phyloP scores from a whole-genome alignment of 1,139 yeast genomes.

The Magnusiomyces sp. region DNA sequence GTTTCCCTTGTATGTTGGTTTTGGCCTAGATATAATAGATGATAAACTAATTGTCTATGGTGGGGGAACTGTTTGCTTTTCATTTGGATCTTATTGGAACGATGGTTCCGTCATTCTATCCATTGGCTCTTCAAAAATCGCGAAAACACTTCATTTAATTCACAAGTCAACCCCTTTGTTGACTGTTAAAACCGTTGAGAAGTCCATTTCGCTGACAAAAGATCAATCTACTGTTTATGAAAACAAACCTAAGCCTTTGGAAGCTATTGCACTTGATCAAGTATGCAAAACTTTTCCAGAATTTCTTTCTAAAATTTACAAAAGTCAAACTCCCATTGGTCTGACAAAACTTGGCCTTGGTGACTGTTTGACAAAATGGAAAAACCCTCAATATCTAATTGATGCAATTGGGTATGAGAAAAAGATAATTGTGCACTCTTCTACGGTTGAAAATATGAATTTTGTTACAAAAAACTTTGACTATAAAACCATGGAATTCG shows the following conservation, averaged over 20 bases:
- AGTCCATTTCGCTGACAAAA: neutral
- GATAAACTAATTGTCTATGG: conserved; percentile 36
- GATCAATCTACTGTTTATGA: neutral
- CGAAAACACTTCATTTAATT: neutral
- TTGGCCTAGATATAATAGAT: conserved; percentile 32
- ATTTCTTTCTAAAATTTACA: conserved; percentile 9
- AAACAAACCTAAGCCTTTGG: conserved; percentile 2
- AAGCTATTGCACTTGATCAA: neutral
- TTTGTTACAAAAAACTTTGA: conserved; percentile 30
- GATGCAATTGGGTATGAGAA: conserved; percentile 25
- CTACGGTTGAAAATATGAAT: conserved; percentile 23
- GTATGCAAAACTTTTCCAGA: conserved; percentile 4
- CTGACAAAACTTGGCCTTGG: conserved; percentile 25
- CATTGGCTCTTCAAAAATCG: neutral
- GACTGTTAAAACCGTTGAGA: no score
- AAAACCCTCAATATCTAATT: conserved; percentile 25
- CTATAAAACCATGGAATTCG: conserved; percentile 26
- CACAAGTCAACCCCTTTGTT: neutral
- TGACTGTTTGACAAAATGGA: conserved; percentile 24
- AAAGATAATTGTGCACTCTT: conserved; percentile 27
- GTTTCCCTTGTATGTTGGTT: conserved; percentile 56
- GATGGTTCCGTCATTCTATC: conserved; percentile 20
- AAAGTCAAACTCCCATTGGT: conserved; percentile 18
- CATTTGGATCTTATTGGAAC: conserved; percentile 70
- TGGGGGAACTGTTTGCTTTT: conserved; percentile 81